Percentiles rank a stretch among this genome's conserved stretches.
Evolutionary conservation across 371 early-diverging fungal species (phyloP).

Genomic region (Mortierella sp.): DNA sequence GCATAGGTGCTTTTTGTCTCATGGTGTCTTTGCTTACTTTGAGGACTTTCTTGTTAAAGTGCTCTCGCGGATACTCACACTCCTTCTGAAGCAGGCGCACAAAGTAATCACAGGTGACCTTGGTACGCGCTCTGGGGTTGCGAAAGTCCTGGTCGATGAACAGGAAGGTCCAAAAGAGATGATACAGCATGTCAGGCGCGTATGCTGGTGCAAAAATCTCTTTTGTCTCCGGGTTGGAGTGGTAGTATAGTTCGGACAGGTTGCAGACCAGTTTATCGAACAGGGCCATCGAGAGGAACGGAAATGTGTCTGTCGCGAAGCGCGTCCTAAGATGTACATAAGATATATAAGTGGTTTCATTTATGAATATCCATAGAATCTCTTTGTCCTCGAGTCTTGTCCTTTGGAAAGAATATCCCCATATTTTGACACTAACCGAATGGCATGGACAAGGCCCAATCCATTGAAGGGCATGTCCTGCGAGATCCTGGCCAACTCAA

Average conservation of each 20-base stretch:
- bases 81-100: slow-evolving; percentile 36
- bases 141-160: slow-evolving; percentile 54
- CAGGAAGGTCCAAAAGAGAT: slow-evolving; percentile 52
- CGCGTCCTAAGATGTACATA: slow-evolving; percentile 37
- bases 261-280: slow-evolving; percentile 49
- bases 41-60: slow-evolving; percentile 44
- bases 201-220: slow-evolving; percentile 38
- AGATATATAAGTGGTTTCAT: too few species aligned
- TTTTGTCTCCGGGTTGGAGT: slow-evolving; percentile 51
- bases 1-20: too few species aligned
- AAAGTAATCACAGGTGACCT: slow-evolving; percentile 47
- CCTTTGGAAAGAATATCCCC: not conserved
- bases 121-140: slow-evolving; percentile 33
- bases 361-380: not conserved
- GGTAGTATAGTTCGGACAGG: slow-evolving; percentile 46
- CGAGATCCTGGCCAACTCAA: slow-evolving; percentile 22
- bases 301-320: slow-evolving; percentile 36
- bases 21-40: slow-evolving; percentile 21
- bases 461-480: slow-evolving; percentile 45
- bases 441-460: slow-evolving; percentile 41
- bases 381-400: not conserved
- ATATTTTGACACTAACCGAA: slow-evolving; percentile 23
- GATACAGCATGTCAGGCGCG: slow-evolving; percentile 43
- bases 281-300: slow-evolving; percentile 35
- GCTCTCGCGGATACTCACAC: slow-evolving; percentile 37